A percentile compares a stretch with the other conserved stretches of the same genome.
These are phyloP conservation scores for Annona cherimola DNA, from an alignment of 164 flowering plant genomes.

Conservation along the genomic window DNA sequence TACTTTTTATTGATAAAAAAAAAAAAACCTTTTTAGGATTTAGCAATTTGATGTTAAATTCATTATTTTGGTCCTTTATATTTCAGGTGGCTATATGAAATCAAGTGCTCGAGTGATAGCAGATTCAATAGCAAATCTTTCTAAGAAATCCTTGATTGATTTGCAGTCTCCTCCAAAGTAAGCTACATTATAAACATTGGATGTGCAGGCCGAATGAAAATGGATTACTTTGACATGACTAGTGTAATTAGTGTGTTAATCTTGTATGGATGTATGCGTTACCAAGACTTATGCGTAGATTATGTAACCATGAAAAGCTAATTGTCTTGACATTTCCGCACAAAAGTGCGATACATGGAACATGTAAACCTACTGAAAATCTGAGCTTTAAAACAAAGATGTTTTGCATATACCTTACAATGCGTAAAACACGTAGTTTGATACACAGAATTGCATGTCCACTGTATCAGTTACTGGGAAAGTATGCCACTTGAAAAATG, in stretches of 20 bases:
- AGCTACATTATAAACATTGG: neutral
- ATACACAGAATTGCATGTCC: no score
- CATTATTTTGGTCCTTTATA: slow-evolving; percentile 1
- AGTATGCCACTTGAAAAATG: no score
- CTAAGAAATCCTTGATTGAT: slow-evolving; percentile 56
- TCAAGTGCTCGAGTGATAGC: slow-evolving; percentile 88
- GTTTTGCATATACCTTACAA: neutral
- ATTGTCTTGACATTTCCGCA: neutral
- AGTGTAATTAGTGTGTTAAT: neutral
- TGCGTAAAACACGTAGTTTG: no score
- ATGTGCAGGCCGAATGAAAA: neutral
- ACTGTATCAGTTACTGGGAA: no score
- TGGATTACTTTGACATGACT: neutral
- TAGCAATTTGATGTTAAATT: neutral
- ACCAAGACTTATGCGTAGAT: neutral
- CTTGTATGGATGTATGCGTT: neutral
- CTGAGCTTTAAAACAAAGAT: neutral
- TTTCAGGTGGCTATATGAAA: slow-evolving; percentile 93
- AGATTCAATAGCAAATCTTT: slow-evolving; percentile 69
- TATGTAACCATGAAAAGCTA: neutral
- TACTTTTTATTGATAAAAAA: no score
- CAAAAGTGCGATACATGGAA: neutral
- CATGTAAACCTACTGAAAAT: neutral
- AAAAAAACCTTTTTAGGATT: neutral
- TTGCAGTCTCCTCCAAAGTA: slow-evolving; percentile 5